A percentile compares a stretch with the other conserved stretches of the same genome.
phyloP scores from a whole-genome alignment of 805 yeast species.

The Zygoascus biomembranicola region DNA sequence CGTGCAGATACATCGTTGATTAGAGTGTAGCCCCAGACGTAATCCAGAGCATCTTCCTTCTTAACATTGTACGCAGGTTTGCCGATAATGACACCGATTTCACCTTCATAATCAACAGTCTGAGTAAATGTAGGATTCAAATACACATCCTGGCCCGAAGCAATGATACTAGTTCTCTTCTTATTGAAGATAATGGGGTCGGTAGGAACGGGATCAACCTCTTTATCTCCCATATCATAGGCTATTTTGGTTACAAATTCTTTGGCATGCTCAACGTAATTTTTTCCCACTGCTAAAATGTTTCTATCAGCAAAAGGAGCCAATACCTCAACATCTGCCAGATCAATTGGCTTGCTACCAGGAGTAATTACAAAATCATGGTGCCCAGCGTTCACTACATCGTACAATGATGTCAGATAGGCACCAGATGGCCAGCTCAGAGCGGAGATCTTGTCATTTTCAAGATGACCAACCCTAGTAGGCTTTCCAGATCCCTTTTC shows the following conservation, averaged over 20 bases:
- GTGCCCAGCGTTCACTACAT: neutral
- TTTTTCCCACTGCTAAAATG: conserved; percentile 37
- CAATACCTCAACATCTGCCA: neutral
- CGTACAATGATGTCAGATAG: neutral
- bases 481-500: neutral
- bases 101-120: conserved; percentile 45
- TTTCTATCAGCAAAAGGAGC: neutral
- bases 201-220: conserved; percentile 28
- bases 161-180: conserved; percentile 39
- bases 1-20: conserved; percentile 53
- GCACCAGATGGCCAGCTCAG: neutral
- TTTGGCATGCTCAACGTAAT: conserved; percentile 36
- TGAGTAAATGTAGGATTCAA: conserved; percentile 23
- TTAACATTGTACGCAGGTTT: conserved; percentile 38
- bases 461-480: neutral
- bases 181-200: conserved; percentile 45
- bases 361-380: neutral
- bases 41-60: conserved; percentile 35
- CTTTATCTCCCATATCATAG: conserved; percentile 25
- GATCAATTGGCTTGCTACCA: neutral
- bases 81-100: conserved; percentile 47
- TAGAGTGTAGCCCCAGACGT: conserved; percentile 44
- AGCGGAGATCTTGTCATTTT: neutral
- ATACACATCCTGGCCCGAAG: conserved; percentile 38
- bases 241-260: conserved; percentile 30